Evolutionary conservation across 1,284 basidiomycete genomes (phyloP), one percentile per base, ranked within the genome.

Genomic region (Sanghuangporus sanghuang): DNA sequence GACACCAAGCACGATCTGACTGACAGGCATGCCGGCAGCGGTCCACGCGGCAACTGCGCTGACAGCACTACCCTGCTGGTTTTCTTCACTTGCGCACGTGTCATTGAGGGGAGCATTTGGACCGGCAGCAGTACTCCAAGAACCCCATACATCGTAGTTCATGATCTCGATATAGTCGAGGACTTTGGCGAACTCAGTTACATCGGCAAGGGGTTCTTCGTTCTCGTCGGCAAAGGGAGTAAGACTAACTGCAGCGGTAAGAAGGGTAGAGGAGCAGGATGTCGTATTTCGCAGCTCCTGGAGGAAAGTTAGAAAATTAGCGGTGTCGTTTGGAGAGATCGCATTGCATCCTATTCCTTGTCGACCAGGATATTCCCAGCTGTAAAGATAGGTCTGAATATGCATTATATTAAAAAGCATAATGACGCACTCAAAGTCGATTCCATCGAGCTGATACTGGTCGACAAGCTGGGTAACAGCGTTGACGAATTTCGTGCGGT

Each of bases 51-150:
- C 73, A 52, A 96, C 82, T 5, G 90, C 88, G 7, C 85, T 85
- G 49, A 83, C 81, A 32, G 91, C 93, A 66, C 92, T 95, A 11
- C 92, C 93, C 56, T 80, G 77, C 62, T 87, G 89, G 67, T 86
- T 77, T 1, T 74, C 75, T 0, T 81, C 70, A 56, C 86, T 77
- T 2, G 85, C 83, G 73, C 94, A 96, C 0, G 82, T 81, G 73
- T 96, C 87, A 62, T 86, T 79, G 35, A 96, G 79, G 14, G 94
- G 93, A 2, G 93, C 87, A 74, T 94, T 93, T n/a, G 94, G 85
- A 4, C 93, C 92, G n/a, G 81, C 81, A 35, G 79, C 75, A 14
- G 69, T 67, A 39, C 75, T 80, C 78, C 78, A 75, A 70, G 81
- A 76, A 67, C 88, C 82, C 80, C 82, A 91, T 61, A 93, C 78